These are phyloP conservation scores for Pythium guiyangense DNA, from an alignment of 352 stramenopile species.

Conservation along the genomic window DNA sequence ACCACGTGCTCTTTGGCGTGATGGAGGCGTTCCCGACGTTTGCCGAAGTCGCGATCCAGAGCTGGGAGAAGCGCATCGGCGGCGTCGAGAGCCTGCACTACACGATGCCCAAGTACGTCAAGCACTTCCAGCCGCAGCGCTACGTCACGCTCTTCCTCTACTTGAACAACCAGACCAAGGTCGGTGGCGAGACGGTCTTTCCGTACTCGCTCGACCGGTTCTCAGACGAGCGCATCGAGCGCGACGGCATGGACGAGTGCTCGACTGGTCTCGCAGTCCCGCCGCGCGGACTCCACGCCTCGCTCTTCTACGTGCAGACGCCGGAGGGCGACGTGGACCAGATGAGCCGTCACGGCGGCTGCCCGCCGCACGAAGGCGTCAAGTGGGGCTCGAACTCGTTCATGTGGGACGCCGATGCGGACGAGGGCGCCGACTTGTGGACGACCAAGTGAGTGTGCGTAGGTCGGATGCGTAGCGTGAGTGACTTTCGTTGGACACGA, in stretches of 20 bases:
- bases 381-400: constrained; percentile 87
- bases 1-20: constrained; percentile 62
- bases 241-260: constrained; percentile 79
- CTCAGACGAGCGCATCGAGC: constrained; percentile 62
- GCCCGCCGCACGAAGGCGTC: constrained; percentile 77
- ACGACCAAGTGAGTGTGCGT: constrained; percentile 51
- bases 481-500: too few relatives aligned
- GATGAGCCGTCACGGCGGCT: constrained; percentile 81
- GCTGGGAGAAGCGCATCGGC: constrained; percentile 57
- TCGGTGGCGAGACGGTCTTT: constrained; percentile 97
- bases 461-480: too few relatives aligned
- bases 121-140: constrained; percentile 89
- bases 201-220: constrained; percentile 80
- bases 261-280: constrained; percentile 70
- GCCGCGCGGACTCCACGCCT: constrained; percentile 62
- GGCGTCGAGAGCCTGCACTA: constrained; percentile 34
- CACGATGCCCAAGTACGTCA: constrained; percentile 54
- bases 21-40: constrained; percentile 57
- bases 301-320: constrained; percentile 86
- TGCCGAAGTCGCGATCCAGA: constrained; percentile 54
- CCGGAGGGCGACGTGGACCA: constrained; percentile 64
- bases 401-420: constrained; percentile 82
- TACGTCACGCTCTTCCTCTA: constrained; percentile 97
- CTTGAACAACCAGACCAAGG: constrained; percentile 92
- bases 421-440: constrained; percentile 79